Conservation (phyloP, 2,329 filamentous ascomycete genomes). For the Xylaria sp. region DNA sequence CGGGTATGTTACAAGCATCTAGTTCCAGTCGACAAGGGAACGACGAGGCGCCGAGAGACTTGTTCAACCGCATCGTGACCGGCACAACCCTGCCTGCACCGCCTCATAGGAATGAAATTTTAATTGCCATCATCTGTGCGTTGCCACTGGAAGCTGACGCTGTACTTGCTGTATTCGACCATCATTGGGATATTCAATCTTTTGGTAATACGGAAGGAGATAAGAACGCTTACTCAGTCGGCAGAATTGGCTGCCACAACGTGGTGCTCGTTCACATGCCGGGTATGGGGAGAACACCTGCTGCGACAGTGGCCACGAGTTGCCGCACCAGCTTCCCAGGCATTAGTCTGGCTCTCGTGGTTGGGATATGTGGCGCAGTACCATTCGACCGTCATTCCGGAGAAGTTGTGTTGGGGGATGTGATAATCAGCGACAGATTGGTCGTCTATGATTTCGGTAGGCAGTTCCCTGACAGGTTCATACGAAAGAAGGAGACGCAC, state of each 20-base stretch:
- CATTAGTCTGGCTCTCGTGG: slow-evolving; percentile 12
- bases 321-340: slow-evolving; percentile 21
- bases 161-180: slow-evolving; percentile 13
- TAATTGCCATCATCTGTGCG: slow-evolving; percentile 22
- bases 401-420: slow-evolving; percentile 21
- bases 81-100: not conserved
- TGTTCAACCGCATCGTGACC: not conserved
- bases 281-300: slow-evolving; percentile 16
- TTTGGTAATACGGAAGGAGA: slow-evolving; percentile 8
- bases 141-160: slow-evolving; percentile 18
- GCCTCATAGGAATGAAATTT: slow-evolving; percentile 10
- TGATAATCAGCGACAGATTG: slow-evolving; percentile 21
- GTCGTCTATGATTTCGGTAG: slow-evolving; percentile 25
- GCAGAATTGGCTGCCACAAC: slow-evolving; percentile 23
- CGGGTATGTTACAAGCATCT: not conserved
- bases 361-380: slow-evolving; percentile 22
- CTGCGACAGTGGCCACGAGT: slow-evolving; percentile 14
- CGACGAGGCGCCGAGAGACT: not conserved
- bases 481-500: slow-evolving; percentile 1
- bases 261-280: slow-evolving; percentile 25
- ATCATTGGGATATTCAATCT: slow-evolving; percentile 17
- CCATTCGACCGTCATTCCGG: not conserved
- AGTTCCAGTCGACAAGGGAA: not conserved
- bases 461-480: slow-evolving; percentile 20
- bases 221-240: slow-evolving; percentile 21